A percentile compares a stretch with the other conserved stretches of the same genome.
Evolutionary conservation across 2,329 filamentous ascomycete genomes (phyloP).

Genomic region (Colletotrichum lindemuthianum): DNA sequence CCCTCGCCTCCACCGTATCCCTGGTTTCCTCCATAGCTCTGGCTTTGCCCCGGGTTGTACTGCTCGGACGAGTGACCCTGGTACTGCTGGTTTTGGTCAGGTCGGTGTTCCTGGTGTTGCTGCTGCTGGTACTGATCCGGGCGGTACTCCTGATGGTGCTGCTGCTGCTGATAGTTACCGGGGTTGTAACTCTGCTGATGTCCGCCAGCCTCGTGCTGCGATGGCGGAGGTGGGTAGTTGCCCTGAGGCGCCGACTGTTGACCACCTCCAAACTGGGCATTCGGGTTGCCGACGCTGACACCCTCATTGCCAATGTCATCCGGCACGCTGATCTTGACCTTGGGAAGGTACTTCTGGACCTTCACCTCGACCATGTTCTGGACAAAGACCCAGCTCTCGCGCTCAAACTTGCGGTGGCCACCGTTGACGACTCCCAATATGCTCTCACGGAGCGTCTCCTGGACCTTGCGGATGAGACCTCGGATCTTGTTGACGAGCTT

Average conservation of each 20-base stretch:
- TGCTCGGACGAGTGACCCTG: conserved; percentile 37
- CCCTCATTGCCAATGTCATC: conserved; percentile 59
- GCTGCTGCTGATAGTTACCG: conserved; percentile 39
- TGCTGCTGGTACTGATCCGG: conserved; percentile 31
- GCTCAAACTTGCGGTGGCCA: conserved; percentile 58
- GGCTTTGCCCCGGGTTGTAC: conserved; percentile 18
- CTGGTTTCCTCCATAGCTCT: conserved; percentile 35
- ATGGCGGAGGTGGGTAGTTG: conserved; percentile 36
- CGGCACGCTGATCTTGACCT: conserved; percentile 56
- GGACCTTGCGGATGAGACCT: conserved; percentile 54
- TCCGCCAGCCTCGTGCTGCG: conserved; percentile 35
- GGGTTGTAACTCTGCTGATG: conserved; percentile 42
- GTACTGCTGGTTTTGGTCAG: conserved; percentile 6
- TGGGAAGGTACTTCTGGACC: conserved; percentile 57
- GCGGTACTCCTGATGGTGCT: conserved; percentile 39
- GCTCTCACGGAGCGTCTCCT: conserved; percentile 55
- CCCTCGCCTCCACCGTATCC: conserved; percentile 34
- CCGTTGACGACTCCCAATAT: conserved; percentile 57
- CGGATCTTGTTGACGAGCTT: conserved; percentile 57
- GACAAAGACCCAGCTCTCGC: conserved; percentile 57
- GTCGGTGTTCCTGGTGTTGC: conserved; percentile 37
- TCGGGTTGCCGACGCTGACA: conserved; percentile 53
- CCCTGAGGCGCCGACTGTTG: conserved; percentile 42
- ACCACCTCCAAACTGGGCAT: conserved; percentile 46
- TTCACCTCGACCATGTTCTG: conserved; percentile 57